Evolutionary conservation across 2,329 filamentous ascomycete genomes (phyloP).

Genomic region (Neofusicoccum umdonicola): DNA sequence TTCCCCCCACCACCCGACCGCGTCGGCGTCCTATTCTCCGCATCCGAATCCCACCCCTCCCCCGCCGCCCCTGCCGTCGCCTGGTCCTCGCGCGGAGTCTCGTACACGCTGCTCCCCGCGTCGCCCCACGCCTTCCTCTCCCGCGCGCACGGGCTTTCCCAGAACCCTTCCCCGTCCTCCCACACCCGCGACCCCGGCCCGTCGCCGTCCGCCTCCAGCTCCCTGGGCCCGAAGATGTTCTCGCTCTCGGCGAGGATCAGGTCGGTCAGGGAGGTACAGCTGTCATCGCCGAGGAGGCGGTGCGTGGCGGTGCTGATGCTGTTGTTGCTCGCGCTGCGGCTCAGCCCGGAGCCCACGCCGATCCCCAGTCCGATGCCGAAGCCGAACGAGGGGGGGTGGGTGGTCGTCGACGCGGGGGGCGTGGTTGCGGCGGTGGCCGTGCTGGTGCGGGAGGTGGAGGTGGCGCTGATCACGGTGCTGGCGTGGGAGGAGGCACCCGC

Average conservation of each 20-base stretch:
- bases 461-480: not conserved
- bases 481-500: not conserved
- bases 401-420: not conserved
- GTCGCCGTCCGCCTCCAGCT: not conserved
- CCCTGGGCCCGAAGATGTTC: conserved; percentile 6
- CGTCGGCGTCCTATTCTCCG: not conserved
- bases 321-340: not conserved
- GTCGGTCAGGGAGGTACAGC: conserved; percentile 14
- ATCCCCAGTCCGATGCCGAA: not conserved
- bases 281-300: not conserved
- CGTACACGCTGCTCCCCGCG: not conserved
- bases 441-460: not conserved
- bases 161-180: conserved; percentile 34
- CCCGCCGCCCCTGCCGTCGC: not conserved
- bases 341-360: not conserved
- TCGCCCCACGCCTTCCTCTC: not conserved
- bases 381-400: not conserved
- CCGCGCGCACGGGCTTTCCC: conserved; percentile 19
- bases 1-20: not conserved
- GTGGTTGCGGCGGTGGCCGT: not conserved
- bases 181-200: conserved; percentile 22
- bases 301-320: not conserved
- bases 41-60: conserved; percentile 3
- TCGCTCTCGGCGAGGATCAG: conserved; percentile 1
- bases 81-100: not conserved